A percentile compares a stretch with the other conserved stretches of the same genome.
These are phyloP conservation scores for Hebeloma cylindrosporum DNA, from an alignment of 768 basidiomycete genomes.

Conservation along the genomic window DNA sequence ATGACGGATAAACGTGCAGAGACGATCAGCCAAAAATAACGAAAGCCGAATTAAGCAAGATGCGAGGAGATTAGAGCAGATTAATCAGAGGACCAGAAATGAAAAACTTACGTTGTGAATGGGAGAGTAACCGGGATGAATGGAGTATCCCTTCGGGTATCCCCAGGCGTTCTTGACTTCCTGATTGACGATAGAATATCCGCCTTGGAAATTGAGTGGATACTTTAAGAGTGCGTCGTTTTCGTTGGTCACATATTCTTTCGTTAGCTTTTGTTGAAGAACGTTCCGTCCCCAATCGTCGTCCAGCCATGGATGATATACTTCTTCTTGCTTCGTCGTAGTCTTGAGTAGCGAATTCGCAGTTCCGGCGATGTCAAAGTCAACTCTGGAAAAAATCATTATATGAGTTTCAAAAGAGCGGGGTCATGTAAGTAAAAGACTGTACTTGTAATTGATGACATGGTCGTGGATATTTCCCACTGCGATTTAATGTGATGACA, in stretches of 20 bases:
- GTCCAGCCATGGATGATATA: constrained; percentile 55
- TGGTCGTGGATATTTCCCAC: constrained; percentile 72
- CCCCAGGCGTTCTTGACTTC: constrained; percentile 57
- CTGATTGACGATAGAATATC: constrained; percentile 56
- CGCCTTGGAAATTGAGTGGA: constrained; percentile 56
- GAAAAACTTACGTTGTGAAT: constrained; percentile 49
- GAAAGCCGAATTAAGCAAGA: too few relatives aligned
- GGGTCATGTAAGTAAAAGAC: background rate
- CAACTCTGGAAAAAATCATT: constrained; percentile 39
- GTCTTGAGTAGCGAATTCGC: constrained; percentile 56
- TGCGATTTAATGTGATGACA: constrained; percentile 14
- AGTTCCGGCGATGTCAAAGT: constrained; percentile 63
- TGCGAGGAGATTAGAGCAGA: constrained; percentile 1
- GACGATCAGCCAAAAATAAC: too few relatives aligned
- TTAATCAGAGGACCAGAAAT: background rate
- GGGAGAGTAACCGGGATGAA: constrained; percentile 58
- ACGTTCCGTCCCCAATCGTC: constrained; percentile 59
- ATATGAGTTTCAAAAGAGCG: background rate
- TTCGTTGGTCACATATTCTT: constrained; percentile 50
- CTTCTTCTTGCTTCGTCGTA: constrained; percentile 47
- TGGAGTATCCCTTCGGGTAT: constrained; percentile 55
- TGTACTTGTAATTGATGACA: constrained; percentile 61
- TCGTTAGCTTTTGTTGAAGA: constrained; percentile 52
- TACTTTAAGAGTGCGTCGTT: constrained; percentile 51
- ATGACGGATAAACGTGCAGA: background rate